Evolutionary conservation across 2,329 filamentous ascomycete genomes (phyloP).

Genomic region (Penicillium sp.): DNA sequence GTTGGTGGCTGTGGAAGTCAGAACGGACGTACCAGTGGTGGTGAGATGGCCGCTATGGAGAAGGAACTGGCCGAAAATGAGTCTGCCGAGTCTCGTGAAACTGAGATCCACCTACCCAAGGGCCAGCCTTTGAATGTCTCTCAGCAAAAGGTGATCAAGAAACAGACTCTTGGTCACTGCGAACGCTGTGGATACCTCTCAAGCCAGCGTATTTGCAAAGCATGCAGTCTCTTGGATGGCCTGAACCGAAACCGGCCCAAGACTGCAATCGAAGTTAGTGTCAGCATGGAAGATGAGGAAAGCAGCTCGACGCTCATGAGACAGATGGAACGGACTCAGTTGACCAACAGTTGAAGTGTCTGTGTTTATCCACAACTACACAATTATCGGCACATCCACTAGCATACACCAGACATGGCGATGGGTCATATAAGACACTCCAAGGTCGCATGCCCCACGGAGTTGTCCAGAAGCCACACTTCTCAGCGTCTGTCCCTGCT

Average conservation of each 20-base stretch:
- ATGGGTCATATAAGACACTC: not conserved
- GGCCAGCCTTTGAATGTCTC: constrained; percentile 32
- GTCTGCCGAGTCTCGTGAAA: constrained; percentile 65
- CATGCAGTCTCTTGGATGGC: constrained; percentile 85
- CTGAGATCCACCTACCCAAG: constrained; percentile 62
- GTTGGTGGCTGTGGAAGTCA: constrained; percentile 75
- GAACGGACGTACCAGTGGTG: constrained; percentile 69
- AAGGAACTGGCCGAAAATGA: constrained; percentile 71
- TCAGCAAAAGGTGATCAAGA: constrained; percentile 62
- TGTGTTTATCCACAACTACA: not conserved
- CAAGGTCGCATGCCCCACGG: not conserved
- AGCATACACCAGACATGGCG: not conserved
- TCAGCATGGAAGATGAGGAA: constrained; percentile 57
- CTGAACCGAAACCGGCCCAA: constrained; percentile 75
- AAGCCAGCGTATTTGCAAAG: constrained; percentile 91
- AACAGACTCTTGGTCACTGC: constrained; percentile 72
- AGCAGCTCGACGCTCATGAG: constrained; percentile 58
- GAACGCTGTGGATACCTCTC: constrained; percentile 93
- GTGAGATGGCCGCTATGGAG: constrained; percentile 85
- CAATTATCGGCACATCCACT: not conserved
- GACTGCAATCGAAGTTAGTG: constrained; percentile 51
- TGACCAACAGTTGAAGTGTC: constrained; percentile 44
- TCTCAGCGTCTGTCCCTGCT: not conserved
- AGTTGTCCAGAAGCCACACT: not conserved
- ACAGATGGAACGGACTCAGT: constrained; percentile 56